Conservation (phyloP, 495 filamentous ascomycete species). For the Poronia punctata region DNA sequence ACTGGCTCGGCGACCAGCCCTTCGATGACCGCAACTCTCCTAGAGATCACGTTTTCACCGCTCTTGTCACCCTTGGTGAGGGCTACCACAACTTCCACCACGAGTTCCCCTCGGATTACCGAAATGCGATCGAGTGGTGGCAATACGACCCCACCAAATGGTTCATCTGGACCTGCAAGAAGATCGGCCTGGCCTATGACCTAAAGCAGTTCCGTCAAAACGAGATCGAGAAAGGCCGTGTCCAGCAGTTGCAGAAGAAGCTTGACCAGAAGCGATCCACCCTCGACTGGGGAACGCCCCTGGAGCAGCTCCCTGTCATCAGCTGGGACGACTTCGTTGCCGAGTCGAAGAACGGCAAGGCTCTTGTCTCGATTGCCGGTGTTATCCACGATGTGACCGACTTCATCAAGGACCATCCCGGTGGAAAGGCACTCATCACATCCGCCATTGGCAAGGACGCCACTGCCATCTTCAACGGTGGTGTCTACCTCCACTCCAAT, state of each 20-base stretch:
- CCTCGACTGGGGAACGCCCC: slow-evolving; percentile 91
- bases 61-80: slow-evolving; percentile 90
- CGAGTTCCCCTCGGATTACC: slow-evolving; percentile 98
- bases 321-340: slow-evolving; percentile 93
- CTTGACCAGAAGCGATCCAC: slow-evolving; percentile 89
- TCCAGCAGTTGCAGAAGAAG: slow-evolving; percentile 98
- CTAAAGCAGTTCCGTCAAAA: slow-evolving; percentile 96
- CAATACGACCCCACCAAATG: slow-evolving; percentile 99
- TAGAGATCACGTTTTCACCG: slow-evolving; percentile 93
- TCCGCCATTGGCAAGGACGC: slow-evolving; percentile 95
- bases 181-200: slow-evolving; percentile 87
- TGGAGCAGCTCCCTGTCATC: slow-evolving; percentile 91
- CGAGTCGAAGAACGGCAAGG: slow-evolving; percentile 81
- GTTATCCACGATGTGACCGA: slow-evolving; percentile 91
- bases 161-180: slow-evolving; percentile 91
- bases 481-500: slow-evolving; percentile 97
- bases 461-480: slow-evolving; percentile 98
- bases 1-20: slow-evolving; percentile 98
- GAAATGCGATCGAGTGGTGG: slow-evolving; percentile 95
- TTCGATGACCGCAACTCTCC: slow-evolving; percentile 99
- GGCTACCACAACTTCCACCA: slow-evolving; percentile 99
- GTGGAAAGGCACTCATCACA: slow-evolving; percentile 90
- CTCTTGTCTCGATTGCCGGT: slow-evolving; percentile 82
- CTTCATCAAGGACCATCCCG: slow-evolving; percentile 96
- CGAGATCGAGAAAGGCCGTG: slow-evolving; percentile 97